These are phyloP conservation scores for Candida morakotiae DNA, from an alignment of 805 yeast species.

Conservation along the genomic window DNA sequence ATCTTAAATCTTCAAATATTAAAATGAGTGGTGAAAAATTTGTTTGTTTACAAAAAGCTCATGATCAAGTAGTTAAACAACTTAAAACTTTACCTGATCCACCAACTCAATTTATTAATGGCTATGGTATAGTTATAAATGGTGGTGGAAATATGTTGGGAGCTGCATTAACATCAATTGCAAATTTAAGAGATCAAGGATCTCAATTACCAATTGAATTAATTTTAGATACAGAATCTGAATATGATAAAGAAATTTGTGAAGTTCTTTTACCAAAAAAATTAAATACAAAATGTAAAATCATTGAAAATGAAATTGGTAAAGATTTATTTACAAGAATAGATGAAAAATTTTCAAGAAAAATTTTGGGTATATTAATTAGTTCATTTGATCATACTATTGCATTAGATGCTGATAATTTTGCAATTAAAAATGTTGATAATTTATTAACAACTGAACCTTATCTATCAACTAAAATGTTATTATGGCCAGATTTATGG, in stretches of 20 bases:
- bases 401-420: slow-evolving; percentile 30
- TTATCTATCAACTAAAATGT: slow-evolving; percentile 20
- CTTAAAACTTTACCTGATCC: slow-evolving; percentile 23
- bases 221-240: slow-evolving; percentile 20
- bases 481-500: slow-evolving; percentile 37
- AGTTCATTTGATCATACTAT: slow-evolving; percentile 31
- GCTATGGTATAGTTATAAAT: slow-evolving; percentile 34
- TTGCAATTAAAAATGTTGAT: slow-evolving; percentile 29
- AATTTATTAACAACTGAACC: slow-evolving; percentile 19
- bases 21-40: slow-evolving; percentile 13
- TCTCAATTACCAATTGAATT: slow-evolving; percentile 32
- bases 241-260: slow-evolving; percentile 24
- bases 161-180: slow-evolving; percentile 24
- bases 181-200: slow-evolving; percentile 29
- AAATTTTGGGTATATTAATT: slow-evolving; percentile 27
- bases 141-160: slow-evolving; percentile 24
- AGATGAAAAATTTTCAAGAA: slow-evolving; percentile 23
- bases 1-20: slow-evolving; percentile 10
- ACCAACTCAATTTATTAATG: slow-evolving; percentile 20
- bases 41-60: slow-evolving; percentile 19
- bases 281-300: slow-evolving; percentile 23
- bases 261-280: slow-evolving; percentile 18
- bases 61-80: slow-evolving; percentile 22
- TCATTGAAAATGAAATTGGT: slow-evolving; percentile 23
- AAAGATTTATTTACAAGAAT: slow-evolving; percentile 14